Evolutionary conservation across 1,284 basidiomycete species (phyloP).

Genomic region (Ustilago xerochloae): DNA sequence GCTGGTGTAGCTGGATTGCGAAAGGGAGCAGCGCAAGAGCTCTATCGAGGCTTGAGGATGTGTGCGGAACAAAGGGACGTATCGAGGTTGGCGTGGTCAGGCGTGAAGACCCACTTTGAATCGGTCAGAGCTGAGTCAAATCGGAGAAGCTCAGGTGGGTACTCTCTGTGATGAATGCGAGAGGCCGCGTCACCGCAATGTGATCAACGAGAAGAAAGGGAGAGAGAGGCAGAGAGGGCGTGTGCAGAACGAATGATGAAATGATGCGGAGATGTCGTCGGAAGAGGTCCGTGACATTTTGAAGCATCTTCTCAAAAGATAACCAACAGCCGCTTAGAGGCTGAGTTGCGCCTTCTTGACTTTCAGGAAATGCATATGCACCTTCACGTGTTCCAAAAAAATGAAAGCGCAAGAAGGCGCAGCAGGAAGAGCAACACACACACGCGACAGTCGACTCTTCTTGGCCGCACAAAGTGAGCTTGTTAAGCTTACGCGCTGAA

Average conservation of each 20-base stretch:
- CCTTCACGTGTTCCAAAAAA: too few relatives aligned
- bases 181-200: background rate
- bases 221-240: too few relatives aligned
- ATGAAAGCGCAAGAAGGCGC: too few relatives aligned
- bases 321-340: background rate
- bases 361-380: constrained; percentile 7
- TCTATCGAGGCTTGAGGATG: too few relatives aligned
- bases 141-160: background rate
- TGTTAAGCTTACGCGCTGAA: background rate
- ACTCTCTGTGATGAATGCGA: background rate
- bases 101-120: background rate
- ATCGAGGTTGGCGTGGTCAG: background rate
- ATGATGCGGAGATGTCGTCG: background rate
- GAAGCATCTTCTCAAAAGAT: too few relatives aligned
- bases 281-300: background rate
- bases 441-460: background rate
- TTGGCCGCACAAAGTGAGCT: background rate
- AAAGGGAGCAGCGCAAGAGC: too few relatives aligned
- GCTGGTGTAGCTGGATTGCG: background rate
- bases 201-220: background rate
- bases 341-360: background rate
- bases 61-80: background rate
- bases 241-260: too few relatives aligned
- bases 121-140: background rate
- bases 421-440: too few relatives aligned